Base-by-base conservation (phyloP, 352 stramenopile genomes). In the Globisporangium cylindrosporum region DNA sequence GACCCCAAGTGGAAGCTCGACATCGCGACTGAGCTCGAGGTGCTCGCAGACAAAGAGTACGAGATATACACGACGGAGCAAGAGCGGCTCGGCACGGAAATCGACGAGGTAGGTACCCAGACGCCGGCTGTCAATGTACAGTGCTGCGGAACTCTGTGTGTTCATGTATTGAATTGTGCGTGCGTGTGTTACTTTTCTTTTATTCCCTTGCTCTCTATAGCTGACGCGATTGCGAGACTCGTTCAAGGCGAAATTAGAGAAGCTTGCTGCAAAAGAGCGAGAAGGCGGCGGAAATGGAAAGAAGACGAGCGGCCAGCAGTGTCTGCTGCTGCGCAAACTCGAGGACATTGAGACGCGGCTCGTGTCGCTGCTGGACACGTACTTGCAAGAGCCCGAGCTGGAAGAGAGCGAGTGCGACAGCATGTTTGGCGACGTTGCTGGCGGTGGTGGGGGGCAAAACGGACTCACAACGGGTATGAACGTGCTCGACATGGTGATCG, bases 401-500 rank as follows among this genome's bases (percentile, higher is more conserved):
- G 68, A 79, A 24, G 76, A 82, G 60, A 67, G 72, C 65, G 80
- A 86, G 62, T 81, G 78, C 62, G 77, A 75, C 46, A 73, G 77
- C 12, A 78, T 81, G 18, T 84, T 85, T 73, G 62, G 69, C 27
- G 75, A 70, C 46, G 64, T 66, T 4, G 65, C 66, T 1, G 66
- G 66, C 34, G 59, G 74, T 64, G 36, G 12, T 2, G 36, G 10
- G 34, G 34, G 38, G 4, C 43, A 51, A 51, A 59, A 61, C 46
- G 73, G 73, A 0, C 68, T 75, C 15, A 71, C 68, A 48, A 69
- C 72, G 12, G 69, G 69, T n/a, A 89, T 90, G 82, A 94, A 92
- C 66, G 85, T 95, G 51, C 69, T 95, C 49, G 88, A 95, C 63
- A 95, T 94, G 86, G 79, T 95, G 38, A 75, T 95, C 8, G 87